Evolutionary conservation across 1,139 yeast species (phyloP).

Genomic region (Nakaseomyces kungkrabaensis): DNA sequence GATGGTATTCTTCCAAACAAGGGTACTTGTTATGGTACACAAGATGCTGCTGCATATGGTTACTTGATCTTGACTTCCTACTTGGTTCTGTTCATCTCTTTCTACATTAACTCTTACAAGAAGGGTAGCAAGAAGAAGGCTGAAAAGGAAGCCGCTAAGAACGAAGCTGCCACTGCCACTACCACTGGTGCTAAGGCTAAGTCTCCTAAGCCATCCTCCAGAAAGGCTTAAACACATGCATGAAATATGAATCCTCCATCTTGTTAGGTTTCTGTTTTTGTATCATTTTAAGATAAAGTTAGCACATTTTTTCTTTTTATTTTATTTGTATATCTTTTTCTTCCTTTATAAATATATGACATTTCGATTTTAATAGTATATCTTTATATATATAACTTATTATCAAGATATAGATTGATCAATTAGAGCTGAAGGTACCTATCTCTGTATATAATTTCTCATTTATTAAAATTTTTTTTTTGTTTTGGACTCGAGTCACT

Average conservation of each 20-base stretch:
- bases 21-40: constrained; percentile 89
- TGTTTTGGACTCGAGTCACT: no score
- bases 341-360: background rate
- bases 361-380: background rate
- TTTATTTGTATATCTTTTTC: no score
- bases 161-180: constrained; percentile 25
- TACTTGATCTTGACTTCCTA: constrained; percentile 83
- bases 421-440: no score
- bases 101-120: constrained; percentile 81
- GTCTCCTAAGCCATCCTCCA: constrained; percentile 34
- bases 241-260: background rate
- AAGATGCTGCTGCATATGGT: constrained; percentile 86
- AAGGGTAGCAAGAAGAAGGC: constrained; percentile 35
- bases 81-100: constrained; percentile 81
- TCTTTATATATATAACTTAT: no score
- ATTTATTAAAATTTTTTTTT: no score
- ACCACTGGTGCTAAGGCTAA: constrained; percentile 29
- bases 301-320: background rate
- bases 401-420: no score
- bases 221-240: constrained; percentile 30
- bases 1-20: constrained; percentile 54
- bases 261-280: background rate
- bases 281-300: background rate
- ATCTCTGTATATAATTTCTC: no score
- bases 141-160: constrained; percentile 36